phyloP scores from a whole-genome alignment of 768 basidiomycete species.

The Suillus alpinus region DNA sequence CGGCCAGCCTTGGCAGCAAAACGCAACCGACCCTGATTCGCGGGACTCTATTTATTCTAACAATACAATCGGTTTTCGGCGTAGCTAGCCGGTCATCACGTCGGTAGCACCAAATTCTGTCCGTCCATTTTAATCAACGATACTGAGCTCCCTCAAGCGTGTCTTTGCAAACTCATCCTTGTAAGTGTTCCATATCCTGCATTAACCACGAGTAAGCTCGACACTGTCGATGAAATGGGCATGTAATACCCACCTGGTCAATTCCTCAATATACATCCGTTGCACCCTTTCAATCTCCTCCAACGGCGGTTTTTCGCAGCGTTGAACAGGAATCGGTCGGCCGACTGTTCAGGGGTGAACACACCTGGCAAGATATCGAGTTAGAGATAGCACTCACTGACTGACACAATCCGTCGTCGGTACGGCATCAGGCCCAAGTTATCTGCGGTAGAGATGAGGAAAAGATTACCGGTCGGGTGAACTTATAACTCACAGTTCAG shows the following conservation, averaged over 20 bases:
- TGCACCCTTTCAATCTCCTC: slow-evolving; percentile 82
- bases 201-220: background rate
- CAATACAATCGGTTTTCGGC: background rate
- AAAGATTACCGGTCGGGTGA: background rate
- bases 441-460: slow-evolving; percentile 45
- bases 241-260: slow-evolving; percentile 65
- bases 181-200: slow-evolving; percentile 93
- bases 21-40: no score
- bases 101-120: background rate
- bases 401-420: slow-evolving; percentile 91
- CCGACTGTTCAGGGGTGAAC: slow-evolving; percentile 56
- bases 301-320: slow-evolving; percentile 76
- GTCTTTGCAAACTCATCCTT: slow-evolving; percentile 91
- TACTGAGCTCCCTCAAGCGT: slow-evolving; percentile 71
- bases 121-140: slow-evolving; percentile 53
- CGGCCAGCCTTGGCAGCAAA: background rate
- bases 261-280: slow-evolving; percentile 84
- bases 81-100: background rate
- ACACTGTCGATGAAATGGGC: slow-evolving; percentile 1
- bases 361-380: background rate
- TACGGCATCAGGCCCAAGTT: slow-evolving; percentile 96
- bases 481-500: slow-evolving; percentile 71
- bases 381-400: slow-evolving; percentile 61
- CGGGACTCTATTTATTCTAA: background rate
- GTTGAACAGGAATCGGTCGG: slow-evolving; percentile 75